Evolutionary conservation across 495 filamentous ascomycete species (phyloP).

Genomic region (Glonium stellatum): DNA sequence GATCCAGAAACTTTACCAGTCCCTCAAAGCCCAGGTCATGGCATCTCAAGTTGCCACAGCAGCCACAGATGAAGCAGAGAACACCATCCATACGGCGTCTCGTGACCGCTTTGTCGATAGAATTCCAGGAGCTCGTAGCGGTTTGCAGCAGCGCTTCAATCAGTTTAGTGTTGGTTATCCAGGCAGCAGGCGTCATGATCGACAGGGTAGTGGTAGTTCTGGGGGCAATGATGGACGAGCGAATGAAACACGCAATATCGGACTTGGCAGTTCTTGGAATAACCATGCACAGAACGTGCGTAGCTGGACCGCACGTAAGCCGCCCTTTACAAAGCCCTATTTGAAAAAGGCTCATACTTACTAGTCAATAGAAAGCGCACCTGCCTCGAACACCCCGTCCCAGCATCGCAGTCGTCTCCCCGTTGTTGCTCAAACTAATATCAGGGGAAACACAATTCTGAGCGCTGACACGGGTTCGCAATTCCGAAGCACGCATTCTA

Average conservation of each 20-base stretch:
- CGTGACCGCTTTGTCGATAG: slow-evolving; percentile 26
- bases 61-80: slow-evolving; percentile 59
- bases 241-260: neutral
- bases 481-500: slow-evolving; percentile 24
- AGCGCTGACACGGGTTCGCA: slow-evolving; percentile 8
- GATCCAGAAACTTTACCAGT: slow-evolving; percentile 76
- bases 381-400: slow-evolving; percentile 20
- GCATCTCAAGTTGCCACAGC: slow-evolving; percentile 61
- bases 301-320: neutral
- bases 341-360: neutral
- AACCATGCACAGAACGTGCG: neutral
- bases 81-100: slow-evolving; percentile 41
- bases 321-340: neutral
- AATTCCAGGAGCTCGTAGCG: slow-evolving; percentile 17
- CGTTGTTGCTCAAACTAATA: slow-evolving; percentile 2
- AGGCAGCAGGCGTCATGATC: slow-evolving; percentile 37
- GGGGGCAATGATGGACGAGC: slow-evolving; percentile 23
- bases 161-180: slow-evolving; percentile 19
- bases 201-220: slow-evolving; percentile 46
- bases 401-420: slow-evolving; percentile 20
- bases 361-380: slow-evolving; percentile 15
- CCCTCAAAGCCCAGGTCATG: slow-evolving; percentile 69
- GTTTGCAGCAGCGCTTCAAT: slow-evolving; percentile 13
- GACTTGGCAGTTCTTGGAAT: neutral
- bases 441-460: neutral